phyloP scores from a whole-genome alignment of 805 yeast genomes.

The Wickerhamiella spandovensis region DNA sequence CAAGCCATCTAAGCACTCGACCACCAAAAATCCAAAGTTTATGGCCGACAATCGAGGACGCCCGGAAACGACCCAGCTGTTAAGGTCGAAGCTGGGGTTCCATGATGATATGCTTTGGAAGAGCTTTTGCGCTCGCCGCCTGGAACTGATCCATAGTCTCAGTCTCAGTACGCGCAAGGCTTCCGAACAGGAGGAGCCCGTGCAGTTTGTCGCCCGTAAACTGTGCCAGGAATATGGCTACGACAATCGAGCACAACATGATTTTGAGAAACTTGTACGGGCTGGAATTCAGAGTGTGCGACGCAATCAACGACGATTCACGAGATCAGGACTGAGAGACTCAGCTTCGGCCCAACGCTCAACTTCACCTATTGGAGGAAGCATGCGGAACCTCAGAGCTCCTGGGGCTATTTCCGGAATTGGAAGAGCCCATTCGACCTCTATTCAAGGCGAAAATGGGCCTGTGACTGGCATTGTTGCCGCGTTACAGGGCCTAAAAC shows the following conservation, averaged over 20 bases:
- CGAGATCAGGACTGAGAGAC: background rate
- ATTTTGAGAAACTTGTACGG: constrained; percentile 79
- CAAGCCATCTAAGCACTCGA: background rate
- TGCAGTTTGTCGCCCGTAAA: constrained; percentile 62
- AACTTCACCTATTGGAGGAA: background rate
- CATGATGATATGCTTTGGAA: constrained; percentile 79
- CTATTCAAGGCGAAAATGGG: background rate
- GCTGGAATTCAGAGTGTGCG: constrained; percentile 92
- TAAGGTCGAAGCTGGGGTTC: constrained; percentile 55
- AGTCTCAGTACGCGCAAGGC: constrained; percentile 61
- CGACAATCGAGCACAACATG: constrained; percentile 41
- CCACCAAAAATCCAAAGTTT: background rate
- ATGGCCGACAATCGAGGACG: constrained; percentile 1
- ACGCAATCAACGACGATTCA: constrained; percentile 42
- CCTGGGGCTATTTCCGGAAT: background rate
- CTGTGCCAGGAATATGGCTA: constrained; percentile 69
- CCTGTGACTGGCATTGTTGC: constrained; percentile 1
- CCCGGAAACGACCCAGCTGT: constrained; percentile 33
- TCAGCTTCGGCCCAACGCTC: constrained; percentile 5
- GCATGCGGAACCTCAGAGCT: background rate
- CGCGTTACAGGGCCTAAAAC: background rate
- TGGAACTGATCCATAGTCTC: constrained; percentile 73
- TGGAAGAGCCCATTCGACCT: background rate
- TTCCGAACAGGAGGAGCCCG: constrained; percentile 79
- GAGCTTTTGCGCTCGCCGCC: constrained; percentile 74